A percentile compares a stretch with the other conserved stretches of the same genome.
phyloP scores from a whole-genome alignment of 208 protist genomes.

The Leptomonas seymouri region DNA sequence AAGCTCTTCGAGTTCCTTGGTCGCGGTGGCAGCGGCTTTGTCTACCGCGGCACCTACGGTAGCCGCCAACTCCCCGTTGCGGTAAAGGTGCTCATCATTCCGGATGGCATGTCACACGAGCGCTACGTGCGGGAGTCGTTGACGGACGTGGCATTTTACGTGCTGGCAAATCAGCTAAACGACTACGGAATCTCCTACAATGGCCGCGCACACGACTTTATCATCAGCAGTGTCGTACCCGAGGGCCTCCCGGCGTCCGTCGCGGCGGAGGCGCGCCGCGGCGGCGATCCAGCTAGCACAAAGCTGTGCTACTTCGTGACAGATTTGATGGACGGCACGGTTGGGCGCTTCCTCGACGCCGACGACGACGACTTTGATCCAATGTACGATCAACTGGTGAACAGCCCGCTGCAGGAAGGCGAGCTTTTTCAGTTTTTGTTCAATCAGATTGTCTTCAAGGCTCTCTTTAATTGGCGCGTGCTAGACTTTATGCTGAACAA shows the following conservation, averaged over 20 bases:
- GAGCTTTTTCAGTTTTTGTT: conserved; percentile 90
- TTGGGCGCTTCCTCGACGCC: conserved; percentile 81
- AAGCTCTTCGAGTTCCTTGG: conserved; percentile 58
- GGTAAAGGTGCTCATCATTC: conserved; percentile 83
- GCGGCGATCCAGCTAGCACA: conserved; percentile 24
- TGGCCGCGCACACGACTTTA: conserved; percentile 75
- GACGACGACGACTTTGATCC: conserved; percentile 84
- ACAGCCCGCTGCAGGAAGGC: conserved; percentile 61
- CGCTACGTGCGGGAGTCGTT: conserved; percentile 81
- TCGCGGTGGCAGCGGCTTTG: conserved; percentile 75
- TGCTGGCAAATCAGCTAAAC: conserved; percentile 80
- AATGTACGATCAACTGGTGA: conserved; percentile 78
- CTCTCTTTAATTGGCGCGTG: conserved; percentile 79
- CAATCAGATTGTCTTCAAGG: conserved; percentile 64
- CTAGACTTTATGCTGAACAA: conserved; percentile 87
- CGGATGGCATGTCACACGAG: conserved; percentile 63
- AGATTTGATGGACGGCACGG: conserved; percentile 83
- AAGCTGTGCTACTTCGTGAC: conserved; percentile 84
- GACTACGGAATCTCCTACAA: conserved; percentile 55
- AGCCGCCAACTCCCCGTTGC: conserved; percentile 60
- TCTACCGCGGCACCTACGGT: conserved; percentile 73
- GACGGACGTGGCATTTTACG: conserved; percentile 82
- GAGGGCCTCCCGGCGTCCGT: conserved; percentile 58
- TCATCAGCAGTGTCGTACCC: conserved; percentile 61
- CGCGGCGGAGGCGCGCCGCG: conserved; percentile 38